Evolutionary conservation across 441 rosid species (phyloP).

Genomic region (Manihot esculenta): DNA sequence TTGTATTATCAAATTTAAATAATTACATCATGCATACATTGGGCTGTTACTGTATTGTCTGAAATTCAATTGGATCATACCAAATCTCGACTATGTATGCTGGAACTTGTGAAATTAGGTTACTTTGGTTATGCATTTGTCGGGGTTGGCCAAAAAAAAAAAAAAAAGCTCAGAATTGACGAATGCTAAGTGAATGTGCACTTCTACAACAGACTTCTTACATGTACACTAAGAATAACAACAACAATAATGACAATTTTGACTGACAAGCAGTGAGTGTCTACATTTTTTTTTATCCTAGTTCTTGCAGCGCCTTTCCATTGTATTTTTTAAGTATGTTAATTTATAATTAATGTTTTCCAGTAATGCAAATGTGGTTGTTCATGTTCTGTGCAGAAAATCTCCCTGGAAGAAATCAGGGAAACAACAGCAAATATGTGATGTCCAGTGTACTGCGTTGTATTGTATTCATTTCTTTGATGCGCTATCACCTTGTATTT

Average conservation of each 20-base stretch:
- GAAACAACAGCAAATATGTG: slow-evolving; percentile 58
- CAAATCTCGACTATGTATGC: not conserved
- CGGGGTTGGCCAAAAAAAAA: not conserved
- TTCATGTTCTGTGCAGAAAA: slow-evolving; percentile 45
- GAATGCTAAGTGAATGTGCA: not conserved
- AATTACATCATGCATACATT: not conserved
- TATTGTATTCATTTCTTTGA: slow-evolving; percentile 5
- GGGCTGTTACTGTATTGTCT: not conserved
- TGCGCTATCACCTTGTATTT: slow-evolving; percentile 21
- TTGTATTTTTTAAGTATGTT: not conserved
- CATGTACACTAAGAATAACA: not conserved
- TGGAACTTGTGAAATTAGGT: not conserved
- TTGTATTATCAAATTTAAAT: too few relatives aligned
- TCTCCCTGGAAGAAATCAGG: slow-evolving; percentile 63
- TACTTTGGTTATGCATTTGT: not conserved
- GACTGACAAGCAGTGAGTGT: not conserved
- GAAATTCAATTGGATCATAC: not conserved
- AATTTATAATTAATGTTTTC: not conserved
- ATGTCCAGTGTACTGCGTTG: slow-evolving; percentile 12
- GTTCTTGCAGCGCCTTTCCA: not conserved
- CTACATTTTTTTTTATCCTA: not conserved
- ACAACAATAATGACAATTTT: not conserved
- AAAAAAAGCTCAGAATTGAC: not conserved
- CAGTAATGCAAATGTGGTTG: not conserved
- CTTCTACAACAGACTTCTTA: not conserved